These are phyloP conservation scores for Trichoderma guizhouense DNA, from an alignment of 2,329 filamentous ascomycete species.

Conservation along the genomic window DNA sequence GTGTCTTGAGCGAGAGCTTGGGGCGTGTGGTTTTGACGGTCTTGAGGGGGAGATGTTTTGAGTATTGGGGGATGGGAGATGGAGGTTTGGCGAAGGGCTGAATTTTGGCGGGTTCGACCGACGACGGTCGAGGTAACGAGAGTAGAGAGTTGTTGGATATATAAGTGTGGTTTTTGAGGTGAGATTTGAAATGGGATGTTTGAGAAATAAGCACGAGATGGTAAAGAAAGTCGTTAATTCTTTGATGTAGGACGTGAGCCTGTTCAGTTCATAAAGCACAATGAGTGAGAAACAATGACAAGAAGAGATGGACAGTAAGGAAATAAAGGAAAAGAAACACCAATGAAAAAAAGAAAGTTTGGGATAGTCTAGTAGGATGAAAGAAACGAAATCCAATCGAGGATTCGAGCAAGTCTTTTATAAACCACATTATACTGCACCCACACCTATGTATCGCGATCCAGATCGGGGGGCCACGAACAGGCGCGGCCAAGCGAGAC, in stretches of 20 bases:
- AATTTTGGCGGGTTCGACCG: constrained; percentile 31
- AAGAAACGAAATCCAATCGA: background rate
- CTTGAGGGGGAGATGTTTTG: constrained; percentile 40
- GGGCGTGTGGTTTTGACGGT: constrained; percentile 41
- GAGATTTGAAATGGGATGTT: too few relatives aligned
- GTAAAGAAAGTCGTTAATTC: too few relatives aligned
- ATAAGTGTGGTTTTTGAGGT: too few relatives aligned
- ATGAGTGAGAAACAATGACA: background rate
- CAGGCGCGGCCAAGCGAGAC: background rate
- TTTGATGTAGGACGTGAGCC: background rate
- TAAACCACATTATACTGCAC: background rate
- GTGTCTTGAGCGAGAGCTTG: constrained; percentile 42
- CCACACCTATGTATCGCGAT: background rate
- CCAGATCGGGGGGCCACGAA: background rate
- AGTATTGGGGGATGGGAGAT: constrained; percentile 38
- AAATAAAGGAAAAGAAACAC: background rate
- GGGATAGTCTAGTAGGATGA: background rate
- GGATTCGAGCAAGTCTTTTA: background rate
- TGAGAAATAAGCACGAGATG: too few relatives aligned
- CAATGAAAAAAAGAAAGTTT: background rate
- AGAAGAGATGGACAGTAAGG: constrained; percentile 1
- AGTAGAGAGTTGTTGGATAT: too few relatives aligned
- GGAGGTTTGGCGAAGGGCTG: constrained; percentile 29
- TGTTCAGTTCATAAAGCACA: background rate
- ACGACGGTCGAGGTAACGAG: constrained; percentile 21